A percentile compares a stretch with the other conserved stretches of the same genome.
phyloP scores from a whole-genome alignment of 495 filamentous ascomycete genomes.

The Hypoxylon rickii region DNA sequence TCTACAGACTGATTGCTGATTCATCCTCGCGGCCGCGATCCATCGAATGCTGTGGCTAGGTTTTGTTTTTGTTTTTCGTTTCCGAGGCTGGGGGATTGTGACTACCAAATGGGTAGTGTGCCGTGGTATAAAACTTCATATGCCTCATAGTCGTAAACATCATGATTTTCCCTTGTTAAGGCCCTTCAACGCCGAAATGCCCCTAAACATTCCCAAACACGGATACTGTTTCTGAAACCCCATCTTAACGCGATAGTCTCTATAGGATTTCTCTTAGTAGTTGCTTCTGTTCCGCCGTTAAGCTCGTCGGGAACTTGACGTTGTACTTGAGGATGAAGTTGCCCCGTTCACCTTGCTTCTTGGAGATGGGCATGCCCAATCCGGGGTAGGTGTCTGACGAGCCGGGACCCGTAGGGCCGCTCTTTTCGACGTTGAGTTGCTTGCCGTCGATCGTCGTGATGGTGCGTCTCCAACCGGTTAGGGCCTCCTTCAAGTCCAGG shows the following conservation, averaged over 20 bases:
- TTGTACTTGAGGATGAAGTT: conserved; percentile 89
- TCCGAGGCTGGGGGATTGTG: neutral
- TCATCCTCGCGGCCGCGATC: no score
- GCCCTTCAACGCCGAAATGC: conserved; percentile 30
- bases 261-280: conserved; percentile 76
- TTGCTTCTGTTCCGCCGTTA: conserved; percentile 77
- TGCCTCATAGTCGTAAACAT: conserved; percentile 24
- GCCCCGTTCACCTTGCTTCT: conserved; percentile 80
- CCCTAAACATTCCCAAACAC: neutral
- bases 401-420: conserved; percentile 83
- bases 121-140: conserved; percentile 15
- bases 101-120: no score
- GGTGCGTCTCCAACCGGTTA: conserved; percentile 90
- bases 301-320: conserved; percentile 81
- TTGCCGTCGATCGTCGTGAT: conserved; percentile 94
- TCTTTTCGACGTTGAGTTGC: conserved; percentile 71
- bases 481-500: conserved; percentile 90
- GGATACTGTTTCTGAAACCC: conserved; percentile 17
- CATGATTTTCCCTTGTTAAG: conserved; percentile 18
- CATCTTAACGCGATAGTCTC: no score
- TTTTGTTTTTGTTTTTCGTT: neutral
- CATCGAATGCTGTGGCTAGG: no score
- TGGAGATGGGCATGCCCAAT: conserved; percentile 89
- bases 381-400: conserved; percentile 78
- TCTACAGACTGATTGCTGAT: neutral